A percentile compares a stretch with the other conserved stretches of the same genome.
Evolutionary conservation across 208 protist species (phyloP).

Genomic region (Trypanosoma caninum): DNA sequence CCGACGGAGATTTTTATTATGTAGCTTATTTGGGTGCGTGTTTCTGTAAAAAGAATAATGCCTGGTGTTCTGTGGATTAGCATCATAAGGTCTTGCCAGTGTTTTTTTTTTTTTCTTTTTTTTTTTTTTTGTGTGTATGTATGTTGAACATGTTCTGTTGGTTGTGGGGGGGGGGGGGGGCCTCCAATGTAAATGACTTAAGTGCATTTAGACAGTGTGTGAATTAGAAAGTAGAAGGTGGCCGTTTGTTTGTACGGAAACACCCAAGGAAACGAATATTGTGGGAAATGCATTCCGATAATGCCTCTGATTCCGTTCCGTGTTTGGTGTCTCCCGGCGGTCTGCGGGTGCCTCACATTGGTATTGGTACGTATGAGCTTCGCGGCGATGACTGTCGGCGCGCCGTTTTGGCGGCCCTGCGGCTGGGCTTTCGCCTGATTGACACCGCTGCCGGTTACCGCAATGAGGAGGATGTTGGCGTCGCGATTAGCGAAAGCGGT

Average conservation of each 20-base stretch:
- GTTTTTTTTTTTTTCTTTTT: background rate
- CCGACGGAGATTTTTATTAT: too few species aligned
- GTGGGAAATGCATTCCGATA: background rate
- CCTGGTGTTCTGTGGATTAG: too few species aligned
- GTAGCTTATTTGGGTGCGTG: too few species aligned
- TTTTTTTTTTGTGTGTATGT: background rate
- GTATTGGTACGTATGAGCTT: conserved; percentile 83
- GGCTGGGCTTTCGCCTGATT: conserved; percentile 72
- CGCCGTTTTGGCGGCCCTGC: conserved; percentile 49
- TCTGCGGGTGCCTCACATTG: conserved; percentile 48
- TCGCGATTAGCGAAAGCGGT: conserved; percentile 55
- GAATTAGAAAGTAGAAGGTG: background rate
- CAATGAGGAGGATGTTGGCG: conserved; percentile 73
- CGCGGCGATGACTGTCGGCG: conserved; percentile 47
- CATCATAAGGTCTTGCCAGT: too few species aligned
- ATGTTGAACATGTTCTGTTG: too few species aligned
- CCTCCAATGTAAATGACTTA: too few species aligned
- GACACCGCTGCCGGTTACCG: conserved; percentile 81
- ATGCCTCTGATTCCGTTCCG: background rate
- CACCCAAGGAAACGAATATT: background rate
- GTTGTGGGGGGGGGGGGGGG: too few species aligned
- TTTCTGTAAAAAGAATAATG: too few species aligned
- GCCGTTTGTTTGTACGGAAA: background rate
- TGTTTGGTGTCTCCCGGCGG: conserved; percentile 1
- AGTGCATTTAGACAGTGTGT: too few species aligned